Evolutionary conservation across 1,284 basidiomycete genomes (phyloP).

Genomic region (Neonothopanus nambi): DNA sequence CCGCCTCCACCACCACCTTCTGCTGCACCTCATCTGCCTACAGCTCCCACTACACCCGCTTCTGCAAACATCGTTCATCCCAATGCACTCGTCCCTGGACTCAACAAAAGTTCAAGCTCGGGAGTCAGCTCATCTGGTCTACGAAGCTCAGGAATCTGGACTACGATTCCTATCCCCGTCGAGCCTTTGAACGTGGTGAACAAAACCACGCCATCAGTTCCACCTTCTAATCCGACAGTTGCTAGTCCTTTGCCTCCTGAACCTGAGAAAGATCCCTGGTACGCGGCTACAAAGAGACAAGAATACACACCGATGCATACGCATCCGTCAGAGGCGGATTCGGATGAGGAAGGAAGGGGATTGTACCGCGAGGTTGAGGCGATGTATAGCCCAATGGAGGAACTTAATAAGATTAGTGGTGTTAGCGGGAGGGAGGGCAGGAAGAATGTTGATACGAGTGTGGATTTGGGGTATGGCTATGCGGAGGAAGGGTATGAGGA

Average conservation of each 20-base stretch:
- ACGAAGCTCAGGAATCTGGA: too few species aligned
- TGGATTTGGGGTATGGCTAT: conserved; percentile 15
- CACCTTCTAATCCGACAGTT: too few species aligned
- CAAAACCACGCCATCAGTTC: too few species aligned
- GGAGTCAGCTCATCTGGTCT: too few species aligned
- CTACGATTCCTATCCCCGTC: too few species aligned
- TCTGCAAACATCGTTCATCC: background rate
- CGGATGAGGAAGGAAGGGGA: conserved; percentile 8
- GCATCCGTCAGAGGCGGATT: conserved; percentile 8
- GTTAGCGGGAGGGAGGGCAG: background rate
- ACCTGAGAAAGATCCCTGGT: too few species aligned
- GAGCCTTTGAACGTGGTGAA: too few species aligned
- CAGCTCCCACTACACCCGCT: background rate
- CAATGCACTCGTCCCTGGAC: background rate
- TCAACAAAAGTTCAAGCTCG: too few species aligned
- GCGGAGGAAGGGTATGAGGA: conserved; percentile 14
- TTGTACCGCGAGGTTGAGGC: conserved; percentile 5
- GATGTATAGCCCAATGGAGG: background rate
- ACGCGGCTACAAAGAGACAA: too few species aligned
- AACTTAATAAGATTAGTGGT: background rate
- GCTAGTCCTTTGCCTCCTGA: too few species aligned
- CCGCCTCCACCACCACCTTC: background rate
- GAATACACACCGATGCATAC: conserved; percentile 6
- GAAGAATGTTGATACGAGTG: background rate
- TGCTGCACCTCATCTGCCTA: background rate